Evolutionary conservation across 176 grass and related monocot genomes (phyloP), one percentile per base, ranked within the genome.

Genomic region (Poa annua): DNA sequence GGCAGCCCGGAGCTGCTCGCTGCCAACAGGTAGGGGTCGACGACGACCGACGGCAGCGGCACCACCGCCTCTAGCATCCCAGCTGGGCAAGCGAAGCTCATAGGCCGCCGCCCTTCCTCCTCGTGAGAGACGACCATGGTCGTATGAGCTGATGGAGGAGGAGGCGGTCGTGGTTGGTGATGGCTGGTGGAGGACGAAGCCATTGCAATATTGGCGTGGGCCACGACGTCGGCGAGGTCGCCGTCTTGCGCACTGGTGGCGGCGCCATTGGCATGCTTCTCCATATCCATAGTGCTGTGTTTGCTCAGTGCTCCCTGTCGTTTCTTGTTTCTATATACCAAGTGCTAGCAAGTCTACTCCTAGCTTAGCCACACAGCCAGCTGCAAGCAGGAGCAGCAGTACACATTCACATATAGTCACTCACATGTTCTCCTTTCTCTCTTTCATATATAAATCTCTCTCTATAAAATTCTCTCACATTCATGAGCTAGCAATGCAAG

Each of bases 181-280:
- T 49, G 55, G 41, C 34, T 14, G 53, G 39, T 70, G 21, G 69
- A 1, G 69, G 69, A 72, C 21, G 44, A 69, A 9, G 15, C 4
- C 70, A 85, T 48, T 86, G 74, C 38, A 33, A 64, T 16, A 74
- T 77, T 38, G 3, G 88, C 84, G 29, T 66, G 80, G 48, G 80
- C 84, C 5, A 90, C 88, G 50, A 90, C 66, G 66, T 86, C 88
- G 84, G 88, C 84, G 74, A 90, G 88, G 84, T 90, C 88, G 26
- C 88, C 88, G 12, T 86, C 88, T 7, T 83, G 84, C 38, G 83
- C 80, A 42, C 79, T 32, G 65, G 84, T 25, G 76, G 49, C 65
- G 88, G 52, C 65, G 73, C 21, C 55, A 72, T 49, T 63, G 79
- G 73, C 47, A 4, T 29, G 69, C 69, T 55, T 80, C 73, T 78